Percentiles rank a stretch among this genome's conserved stretches.
phyloP scores from a whole-genome alignment of 768 basidiomycete species.

The Mycena vulgaris region DNA sequence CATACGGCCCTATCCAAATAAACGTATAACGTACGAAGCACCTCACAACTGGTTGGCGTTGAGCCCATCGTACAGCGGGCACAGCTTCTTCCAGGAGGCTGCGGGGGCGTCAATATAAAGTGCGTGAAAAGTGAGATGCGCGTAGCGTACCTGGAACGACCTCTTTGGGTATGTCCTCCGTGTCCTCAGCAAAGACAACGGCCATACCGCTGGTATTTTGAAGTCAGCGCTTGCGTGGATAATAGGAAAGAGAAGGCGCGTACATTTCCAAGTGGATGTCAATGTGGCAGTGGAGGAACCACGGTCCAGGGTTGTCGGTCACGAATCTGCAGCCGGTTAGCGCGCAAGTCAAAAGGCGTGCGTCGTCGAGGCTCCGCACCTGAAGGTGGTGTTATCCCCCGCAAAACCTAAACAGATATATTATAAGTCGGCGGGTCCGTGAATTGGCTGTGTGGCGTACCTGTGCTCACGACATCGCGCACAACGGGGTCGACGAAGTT shows the following conservation, averaged over 20 bases:
- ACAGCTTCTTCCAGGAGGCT: slow-evolving; percentile 29
- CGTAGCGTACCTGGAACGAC: slow-evolving; percentile 23
- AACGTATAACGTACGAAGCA: too few relatives aligned
- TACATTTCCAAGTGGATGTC: slow-evolving; percentile 30
- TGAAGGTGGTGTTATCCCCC: slow-evolving; percentile 33
- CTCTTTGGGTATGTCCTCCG: not conserved
- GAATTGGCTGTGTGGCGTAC: not conserved
- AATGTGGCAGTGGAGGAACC: slow-evolving; percentile 37
- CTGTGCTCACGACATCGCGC: slow-evolving; percentile 35
- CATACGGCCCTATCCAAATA: too few relatives aligned
- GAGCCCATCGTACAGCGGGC: slow-evolving; percentile 21
- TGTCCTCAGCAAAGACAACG: slow-evolving; percentile 24
- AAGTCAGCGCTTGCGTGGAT: not conserved
- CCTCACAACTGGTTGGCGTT: slow-evolving; percentile 16
- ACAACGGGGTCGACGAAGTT: slow-evolving; percentile 58
- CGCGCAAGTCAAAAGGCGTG: not conserved
- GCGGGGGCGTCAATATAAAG: not conserved
- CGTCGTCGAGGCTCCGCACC: not conserved
- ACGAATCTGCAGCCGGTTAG: slow-evolving; percentile 22
- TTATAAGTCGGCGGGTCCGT: not conserved
- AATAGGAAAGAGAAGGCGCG: not conserved
- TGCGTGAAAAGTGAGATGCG: too few relatives aligned
- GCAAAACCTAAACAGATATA: not conserved
- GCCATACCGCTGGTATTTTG: slow-evolving; percentile 8
- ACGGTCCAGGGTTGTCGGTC: slow-evolving; percentile 35